Conservation (phyloP, 2,329 filamentous ascomycete genomes). For the Pseudogymnoascus sp. region DNA sequence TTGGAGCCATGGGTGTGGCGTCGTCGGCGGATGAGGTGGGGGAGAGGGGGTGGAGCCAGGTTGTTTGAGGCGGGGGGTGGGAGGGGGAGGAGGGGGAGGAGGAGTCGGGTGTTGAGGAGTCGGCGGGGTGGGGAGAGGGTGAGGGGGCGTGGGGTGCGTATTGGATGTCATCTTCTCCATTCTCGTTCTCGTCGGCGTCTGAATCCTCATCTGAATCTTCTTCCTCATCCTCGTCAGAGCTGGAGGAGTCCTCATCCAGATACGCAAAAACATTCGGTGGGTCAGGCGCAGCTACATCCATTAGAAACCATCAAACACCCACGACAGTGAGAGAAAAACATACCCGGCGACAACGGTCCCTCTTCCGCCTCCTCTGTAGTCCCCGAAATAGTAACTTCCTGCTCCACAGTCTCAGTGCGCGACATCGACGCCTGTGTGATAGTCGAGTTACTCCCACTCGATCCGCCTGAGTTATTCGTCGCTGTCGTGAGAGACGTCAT, state of each 20-base stretch:
- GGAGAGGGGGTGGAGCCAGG: not conserved
- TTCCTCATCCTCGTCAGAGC: constrained; percentile 8
- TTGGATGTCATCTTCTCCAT: not conserved
- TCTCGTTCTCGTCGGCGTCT: not conserved
- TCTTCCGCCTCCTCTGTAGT: constrained; percentile 16
- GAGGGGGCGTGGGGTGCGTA: not conserved
- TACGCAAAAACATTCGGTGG: constrained; percentile 17
- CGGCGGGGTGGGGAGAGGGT: not conserved
- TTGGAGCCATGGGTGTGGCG: not conserved
- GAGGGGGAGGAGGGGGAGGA: not conserved
- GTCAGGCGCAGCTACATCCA: constrained; percentile 3
- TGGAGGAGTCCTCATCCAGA: constrained; percentile 18
- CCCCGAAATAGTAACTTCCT: constrained; percentile 16
- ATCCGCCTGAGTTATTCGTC: constrained; percentile 32
- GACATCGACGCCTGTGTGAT: constrained; percentile 10
- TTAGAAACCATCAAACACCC: constrained; percentile 20
- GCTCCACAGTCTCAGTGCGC: not conserved
- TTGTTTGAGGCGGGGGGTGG: not conserved
- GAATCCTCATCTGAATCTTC: not conserved
- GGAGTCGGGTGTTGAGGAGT: not conserved
- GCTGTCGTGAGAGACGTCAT: constrained; percentile 25
- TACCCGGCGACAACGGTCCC: constrained; percentile 23
- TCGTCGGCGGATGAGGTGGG: not conserved
- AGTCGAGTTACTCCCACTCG: constrained; percentile 34
- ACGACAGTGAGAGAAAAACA: constrained; percentile 25